phyloP scores from a whole-genome alignment of 2,329 filamentous ascomycete genomes.

The Ophiostoma sp. region DNA sequence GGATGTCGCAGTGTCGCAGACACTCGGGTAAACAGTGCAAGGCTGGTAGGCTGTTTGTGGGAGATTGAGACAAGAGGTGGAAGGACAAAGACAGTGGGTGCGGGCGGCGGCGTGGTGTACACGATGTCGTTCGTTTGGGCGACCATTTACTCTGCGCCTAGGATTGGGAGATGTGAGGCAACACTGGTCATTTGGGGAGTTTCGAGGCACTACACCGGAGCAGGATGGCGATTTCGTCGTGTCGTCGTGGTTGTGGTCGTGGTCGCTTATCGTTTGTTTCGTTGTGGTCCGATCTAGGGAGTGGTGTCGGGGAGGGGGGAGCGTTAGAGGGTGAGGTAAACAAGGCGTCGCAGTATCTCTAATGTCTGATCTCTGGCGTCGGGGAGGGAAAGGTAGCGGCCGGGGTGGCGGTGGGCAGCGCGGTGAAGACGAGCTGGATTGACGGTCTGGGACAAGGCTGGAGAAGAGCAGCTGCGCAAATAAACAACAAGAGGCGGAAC shows the following conservation, averaged over 20 bases:
- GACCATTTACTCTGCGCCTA: background rate
- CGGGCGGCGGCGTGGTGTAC: background rate
- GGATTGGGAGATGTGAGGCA: background rate
- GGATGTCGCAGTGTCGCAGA: background rate
- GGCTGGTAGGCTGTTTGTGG: slow-evolving; percentile 3
- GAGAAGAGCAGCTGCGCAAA: background rate
- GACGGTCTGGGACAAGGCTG: background rate
- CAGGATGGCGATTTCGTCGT: background rate
- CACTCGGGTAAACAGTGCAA: background rate
- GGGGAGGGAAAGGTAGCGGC: background rate
- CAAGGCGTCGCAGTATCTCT: slow-evolving; percentile 4
- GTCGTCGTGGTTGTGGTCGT: too few relatives aligned
- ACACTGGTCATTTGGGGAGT: background rate
- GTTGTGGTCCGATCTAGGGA: background rate
- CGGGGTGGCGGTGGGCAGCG: background rate
- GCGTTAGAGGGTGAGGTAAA: background rate
- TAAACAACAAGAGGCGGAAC: background rate
- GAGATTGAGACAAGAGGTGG: slow-evolving; percentile 1
- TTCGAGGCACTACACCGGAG: background rate
- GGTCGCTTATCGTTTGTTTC: background rate
- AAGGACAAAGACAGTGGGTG: slow-evolving; percentile 4
- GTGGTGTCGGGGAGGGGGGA: background rate
- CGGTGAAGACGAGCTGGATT: background rate
- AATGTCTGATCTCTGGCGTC: background rate
- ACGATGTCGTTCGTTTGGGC: background rate